Conservation (phyloP, 176 grass and related monocot genomes). For the Saccharum spontaneum region DNA sequence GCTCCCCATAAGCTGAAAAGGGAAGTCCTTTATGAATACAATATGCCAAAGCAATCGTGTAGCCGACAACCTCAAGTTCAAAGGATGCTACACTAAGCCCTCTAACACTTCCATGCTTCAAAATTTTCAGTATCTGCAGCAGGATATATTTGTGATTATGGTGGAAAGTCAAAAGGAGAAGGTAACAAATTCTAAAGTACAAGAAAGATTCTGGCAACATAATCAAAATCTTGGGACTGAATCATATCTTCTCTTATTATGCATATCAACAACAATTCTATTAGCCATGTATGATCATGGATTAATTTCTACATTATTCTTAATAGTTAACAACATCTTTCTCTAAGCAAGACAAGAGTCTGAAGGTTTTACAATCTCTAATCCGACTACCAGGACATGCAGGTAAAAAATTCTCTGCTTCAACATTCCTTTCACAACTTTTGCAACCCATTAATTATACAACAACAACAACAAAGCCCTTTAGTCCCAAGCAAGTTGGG, state of each 20-base stretch:
- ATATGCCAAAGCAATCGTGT: slow-evolving; percentile 96
- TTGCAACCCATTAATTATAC: background rate
- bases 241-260: background rate
- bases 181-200: background rate
- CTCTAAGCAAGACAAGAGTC: background rate
- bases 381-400: background rate
- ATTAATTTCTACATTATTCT: background rate
- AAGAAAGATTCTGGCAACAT: background rate
- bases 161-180: background rate
- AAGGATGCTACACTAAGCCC: slow-evolving; percentile 90
- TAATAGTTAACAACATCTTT: background rate
- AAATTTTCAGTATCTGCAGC: slow-evolving; percentile 83
- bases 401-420: background rate
- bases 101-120: slow-evolving; percentile 83
- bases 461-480: no score
- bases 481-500: no score
- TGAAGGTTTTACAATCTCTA: background rate
- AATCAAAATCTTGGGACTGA: background rate
- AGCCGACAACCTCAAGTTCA: slow-evolving; percentile 92
- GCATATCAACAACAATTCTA: background rate
- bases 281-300: background rate
- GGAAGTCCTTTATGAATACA: slow-evolving; percentile 95
- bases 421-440: background rate
- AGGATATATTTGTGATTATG: background rate
- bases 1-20: slow-evolving; percentile 95